A percentile compares a stretch with the other conserved stretches of the same genome.
Evolutionary conservation across 2,329 filamentous ascomycete genomes (phyloP).

Genomic region (Graphiopsis chlorocephala): DNA sequence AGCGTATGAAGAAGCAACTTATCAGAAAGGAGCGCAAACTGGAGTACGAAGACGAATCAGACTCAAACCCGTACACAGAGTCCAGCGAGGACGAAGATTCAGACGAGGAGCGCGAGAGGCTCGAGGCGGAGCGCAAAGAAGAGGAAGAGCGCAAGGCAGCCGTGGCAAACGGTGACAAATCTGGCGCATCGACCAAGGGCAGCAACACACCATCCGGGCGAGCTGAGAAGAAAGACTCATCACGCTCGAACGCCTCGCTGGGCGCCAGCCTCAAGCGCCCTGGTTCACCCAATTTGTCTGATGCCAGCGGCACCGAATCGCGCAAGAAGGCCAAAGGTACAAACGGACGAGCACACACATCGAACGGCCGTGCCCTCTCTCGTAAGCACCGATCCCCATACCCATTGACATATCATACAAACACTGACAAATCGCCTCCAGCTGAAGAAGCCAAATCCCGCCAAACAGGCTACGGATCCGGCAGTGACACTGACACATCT

Average conservation of each 20-base stretch:
- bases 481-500: constrained; percentile 71
- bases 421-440: constrained; percentile 15
- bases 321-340: constrained; percentile 62
- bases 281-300: constrained; percentile 82
- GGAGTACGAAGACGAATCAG: constrained; percentile 73
- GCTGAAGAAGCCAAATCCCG: constrained; percentile 22
- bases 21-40: constrained; percentile 82
- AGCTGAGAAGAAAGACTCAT: constrained; percentile 50
- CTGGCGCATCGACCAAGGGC: constrained; percentile 66
- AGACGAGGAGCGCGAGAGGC: constrained; percentile 62
- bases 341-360: constrained; percentile 40
- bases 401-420: constrained; percentile 2
- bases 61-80: constrained; percentile 41
- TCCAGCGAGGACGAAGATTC: constrained; percentile 60
- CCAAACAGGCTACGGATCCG: constrained; percentile 51
- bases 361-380: constrained; percentile 27
- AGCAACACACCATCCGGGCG: constrained; percentile 64
- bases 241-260: constrained; percentile 43
- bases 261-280: constrained; percentile 68
- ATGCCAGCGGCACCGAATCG: constrained; percentile 89
- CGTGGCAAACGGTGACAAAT: constrained; percentile 49
- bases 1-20: constrained; percentile 74
- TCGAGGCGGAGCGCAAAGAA: constrained; percentile 56
- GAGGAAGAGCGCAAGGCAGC: constrained; percentile 50
- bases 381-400: constrained; percentile 21